Evolutionary conservation across 192 early-diverging fungal genomes (phyloP), one percentile per base, ranked within the genome.

Genomic region (Gigaspora rosea): DNA sequence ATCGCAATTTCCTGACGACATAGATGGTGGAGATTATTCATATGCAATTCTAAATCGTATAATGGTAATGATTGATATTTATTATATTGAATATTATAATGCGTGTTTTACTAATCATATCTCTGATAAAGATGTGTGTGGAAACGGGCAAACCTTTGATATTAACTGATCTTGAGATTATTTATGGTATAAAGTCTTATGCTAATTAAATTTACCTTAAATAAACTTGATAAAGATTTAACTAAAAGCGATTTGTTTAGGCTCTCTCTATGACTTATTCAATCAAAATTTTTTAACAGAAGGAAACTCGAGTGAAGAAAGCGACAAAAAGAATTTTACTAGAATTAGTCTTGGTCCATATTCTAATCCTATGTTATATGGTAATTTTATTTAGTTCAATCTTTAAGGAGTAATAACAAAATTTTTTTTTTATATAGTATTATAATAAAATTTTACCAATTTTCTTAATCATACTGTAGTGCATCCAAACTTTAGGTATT

Each of bases 281-380:
- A 72, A 77, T 77, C 75, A 54, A 12, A 77, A 77, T 69, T 77
- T 74, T 33, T 36, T 71, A 20, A 11, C 27, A 3, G 3, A 52
- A 15, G 49, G 66, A 12, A 68, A 36, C 46, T 41, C 41, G 2
- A 41, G 41, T 41, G 41, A 41, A 41, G 16, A 67, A 27, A 69
- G 48, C 13, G 48, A 54, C 47, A 12, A 20, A 9, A 77, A 74
- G 20, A 49, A 77, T 8, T 77, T 59, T 54, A 57, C 48, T 9
- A 50, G 67, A 22, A 35, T 77, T 41, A 3, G 70, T 73, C 67
- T 54, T 13, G 67, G 75, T 11, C 18, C 32, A 18, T 77, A 70
- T 70, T 70, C 49, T 13, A 77, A 77, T 66, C 67, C 75, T 50
- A 77, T 71, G 67, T 73, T 52, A 27, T 77, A 70, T 41, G 75